phyloP scores from a whole-genome alignment of 495 filamentous ascomycete genomes.

The Aspergillus heteromorphus region DNA sequence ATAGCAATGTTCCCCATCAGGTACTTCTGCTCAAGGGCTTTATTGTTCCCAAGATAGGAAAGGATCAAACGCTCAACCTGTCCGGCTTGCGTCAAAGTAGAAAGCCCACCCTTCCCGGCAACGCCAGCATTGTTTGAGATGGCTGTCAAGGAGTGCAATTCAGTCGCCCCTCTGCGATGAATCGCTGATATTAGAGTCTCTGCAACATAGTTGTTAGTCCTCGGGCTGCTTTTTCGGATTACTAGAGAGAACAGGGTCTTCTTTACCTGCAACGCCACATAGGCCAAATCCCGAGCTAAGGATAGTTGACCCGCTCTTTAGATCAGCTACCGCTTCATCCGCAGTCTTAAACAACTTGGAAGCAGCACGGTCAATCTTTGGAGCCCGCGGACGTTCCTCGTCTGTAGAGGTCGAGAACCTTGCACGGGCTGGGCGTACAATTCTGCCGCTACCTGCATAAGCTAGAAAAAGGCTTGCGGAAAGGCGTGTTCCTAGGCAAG shows the following conservation, averaged over 20 bases:
- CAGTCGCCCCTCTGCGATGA: constrained; percentile 55
- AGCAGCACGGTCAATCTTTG: constrained; percentile 31
- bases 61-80: constrained; percentile 82
- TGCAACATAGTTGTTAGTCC: neutral
- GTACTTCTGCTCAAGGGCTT: constrained; percentile 80
- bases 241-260: neutral
- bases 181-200: constrained; percentile 82
- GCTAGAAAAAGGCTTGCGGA: constrained; percentile 10
- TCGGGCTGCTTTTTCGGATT: neutral
- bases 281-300: constrained; percentile 84
- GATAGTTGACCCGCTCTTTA: constrained; percentile 66
- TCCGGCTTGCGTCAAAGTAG: constrained; percentile 67
- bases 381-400: constrained; percentile 13
- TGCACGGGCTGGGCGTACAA: neutral
- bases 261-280: constrained; percentile 67
- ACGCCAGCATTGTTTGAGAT: constrained; percentile 91
- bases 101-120: constrained; percentile 67
- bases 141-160: constrained; percentile 71
- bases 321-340: constrained; percentile 65
- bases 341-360: constrained; percentile 71
- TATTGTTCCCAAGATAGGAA: constrained; percentile 85
- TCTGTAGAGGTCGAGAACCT: constrained; percentile 23
- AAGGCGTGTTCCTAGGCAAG: constrained; percentile 20
- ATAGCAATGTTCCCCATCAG: constrained; percentile 76
- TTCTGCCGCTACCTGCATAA: neutral